Evolutionary conservation across 108 stramenopile genomes (phyloP).

Genomic region (Skeletonema marinoi): DNA sequence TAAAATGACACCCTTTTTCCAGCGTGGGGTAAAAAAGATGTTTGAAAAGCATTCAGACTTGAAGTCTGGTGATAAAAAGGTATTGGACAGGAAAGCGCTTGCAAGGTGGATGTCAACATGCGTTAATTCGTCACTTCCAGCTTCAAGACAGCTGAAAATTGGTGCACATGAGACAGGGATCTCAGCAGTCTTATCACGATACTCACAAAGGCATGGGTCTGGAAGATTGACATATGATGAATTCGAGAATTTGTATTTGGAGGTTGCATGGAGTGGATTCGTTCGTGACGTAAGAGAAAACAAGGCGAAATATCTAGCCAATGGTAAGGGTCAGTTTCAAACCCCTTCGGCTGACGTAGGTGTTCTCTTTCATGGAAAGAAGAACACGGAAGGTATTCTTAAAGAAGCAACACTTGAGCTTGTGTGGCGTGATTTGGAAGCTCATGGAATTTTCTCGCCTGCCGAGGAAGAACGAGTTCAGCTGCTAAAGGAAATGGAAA

Average conservation of each 20-base stretch:
- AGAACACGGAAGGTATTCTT: constrained; percentile 35
- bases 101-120: constrained; percentile 68
- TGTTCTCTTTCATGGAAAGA: constrained; percentile 22
- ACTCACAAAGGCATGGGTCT: constrained; percentile 51
- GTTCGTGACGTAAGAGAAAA: constrained; percentile 26
- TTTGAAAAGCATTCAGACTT: constrained; percentile 60
- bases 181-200: constrained; percentile 51
- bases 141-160: constrained; percentile 30
- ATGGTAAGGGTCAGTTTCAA: neutral
- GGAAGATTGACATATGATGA: constrained; percentile 60
- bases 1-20: constrained; percentile 59
- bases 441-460: constrained; percentile 72
- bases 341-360: constrained; percentile 8
- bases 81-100: constrained; percentile 24
- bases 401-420: constrained; percentile 44
- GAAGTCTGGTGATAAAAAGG: neutral
- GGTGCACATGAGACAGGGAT: constrained; percentile 67
- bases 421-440: constrained; percentile 79
- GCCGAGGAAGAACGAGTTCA: constrained; percentile 54
- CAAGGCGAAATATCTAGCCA: neutral
- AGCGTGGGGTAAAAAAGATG: constrained; percentile 51
- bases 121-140: constrained; percentile 22
- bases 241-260: constrained; percentile 63
- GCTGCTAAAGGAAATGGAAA: constrained; percentile 31
- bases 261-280: constrained; percentile 47